Conservation (phyloP, 1,284 basidiomycete genomes). For the Fomitopsis schrenkii region DNA sequence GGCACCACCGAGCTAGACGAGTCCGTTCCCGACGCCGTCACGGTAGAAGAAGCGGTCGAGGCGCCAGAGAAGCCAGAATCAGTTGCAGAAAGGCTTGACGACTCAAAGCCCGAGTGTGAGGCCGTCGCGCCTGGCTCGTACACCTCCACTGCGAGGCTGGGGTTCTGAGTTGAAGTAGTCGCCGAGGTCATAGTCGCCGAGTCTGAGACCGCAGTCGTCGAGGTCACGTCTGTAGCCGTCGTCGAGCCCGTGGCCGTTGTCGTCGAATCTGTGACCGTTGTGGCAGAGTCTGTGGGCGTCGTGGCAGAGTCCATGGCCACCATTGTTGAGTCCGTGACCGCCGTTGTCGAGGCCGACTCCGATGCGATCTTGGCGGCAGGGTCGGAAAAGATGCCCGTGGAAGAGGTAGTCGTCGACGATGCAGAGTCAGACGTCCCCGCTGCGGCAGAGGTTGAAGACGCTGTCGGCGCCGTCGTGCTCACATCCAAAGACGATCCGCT, state of each 20-base stretch:
- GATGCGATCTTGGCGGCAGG: constrained; percentile 1
- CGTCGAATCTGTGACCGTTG: background rate
- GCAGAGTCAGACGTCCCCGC: background rate
- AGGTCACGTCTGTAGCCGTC: background rate
- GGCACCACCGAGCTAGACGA: background rate
- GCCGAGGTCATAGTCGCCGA: constrained; percentile 16
- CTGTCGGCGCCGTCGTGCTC: background rate
- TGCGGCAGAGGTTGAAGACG: constrained; percentile 2
- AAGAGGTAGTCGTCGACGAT: background rate
- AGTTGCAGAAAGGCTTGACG: background rate
- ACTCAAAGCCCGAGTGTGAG: constrained; percentile 1
- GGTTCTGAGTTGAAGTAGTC: constrained; percentile 2
- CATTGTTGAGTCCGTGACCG: constrained; percentile 7
- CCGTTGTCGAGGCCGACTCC: constrained; percentile 4
- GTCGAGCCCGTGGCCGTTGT: background rate
- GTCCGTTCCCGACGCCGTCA: background rate
- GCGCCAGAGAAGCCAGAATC: background rate
- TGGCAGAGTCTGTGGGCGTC: background rate
- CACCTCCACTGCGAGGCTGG: constrained; percentile 13
- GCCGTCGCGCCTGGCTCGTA: constrained; percentile 12
- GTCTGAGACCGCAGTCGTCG: constrained; percentile 3
- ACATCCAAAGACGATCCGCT: background rate
- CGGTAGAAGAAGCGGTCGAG: background rate
- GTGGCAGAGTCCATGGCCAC: constrained; percentile 10
- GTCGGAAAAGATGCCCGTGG: background rate